Conservation (phyloP, 202 grass and related monocot genomes). For the Alloteropsis angusta region DNA sequence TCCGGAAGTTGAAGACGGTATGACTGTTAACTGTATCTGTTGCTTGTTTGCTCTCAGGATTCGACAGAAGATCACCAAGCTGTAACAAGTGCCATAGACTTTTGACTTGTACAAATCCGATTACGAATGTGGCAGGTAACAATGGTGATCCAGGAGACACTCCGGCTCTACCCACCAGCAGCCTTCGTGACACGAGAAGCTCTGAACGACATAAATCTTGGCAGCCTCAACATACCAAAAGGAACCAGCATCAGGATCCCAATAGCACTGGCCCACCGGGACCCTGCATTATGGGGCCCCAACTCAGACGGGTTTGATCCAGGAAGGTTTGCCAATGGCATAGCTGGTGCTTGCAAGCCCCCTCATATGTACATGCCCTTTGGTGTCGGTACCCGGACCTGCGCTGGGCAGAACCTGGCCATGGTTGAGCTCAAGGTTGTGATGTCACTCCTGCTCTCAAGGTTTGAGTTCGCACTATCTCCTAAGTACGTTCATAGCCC, state of each 20-base stretch:
- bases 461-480: conserved; percentile 33
- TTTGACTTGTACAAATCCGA: no score
- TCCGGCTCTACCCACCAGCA: conserved; percentile 40
- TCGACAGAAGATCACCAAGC: no score
- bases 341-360: conserved; percentile 38
- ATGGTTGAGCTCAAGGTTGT: conserved; percentile 61
- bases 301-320: conserved; percentile 44
- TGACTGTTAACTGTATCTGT: not conserved
- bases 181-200: conserved; percentile 37
- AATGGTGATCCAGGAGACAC: conserved; percentile 79
- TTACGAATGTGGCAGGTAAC: conserved; percentile 29
- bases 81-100: no score
- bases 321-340: conserved; percentile 33
- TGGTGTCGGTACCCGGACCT: conserved; percentile 40
- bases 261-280: conserved; percentile 22
- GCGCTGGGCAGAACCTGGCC: conserved; percentile 56
- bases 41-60: no score
- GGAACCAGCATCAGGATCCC: conserved; percentile 38
- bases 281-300: conserved; percentile 25
- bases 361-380: conserved; percentile 56
- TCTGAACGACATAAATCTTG: conserved; percentile 30
- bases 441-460: conserved; percentile 34
- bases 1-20: conserved; percentile 49
- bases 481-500: conserved; percentile 40
- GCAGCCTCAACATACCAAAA: conserved; percentile 24